Base-by-base conservation (phyloP, 768 basidiomycete genomes). In the Pisolithus sp. region DNA sequence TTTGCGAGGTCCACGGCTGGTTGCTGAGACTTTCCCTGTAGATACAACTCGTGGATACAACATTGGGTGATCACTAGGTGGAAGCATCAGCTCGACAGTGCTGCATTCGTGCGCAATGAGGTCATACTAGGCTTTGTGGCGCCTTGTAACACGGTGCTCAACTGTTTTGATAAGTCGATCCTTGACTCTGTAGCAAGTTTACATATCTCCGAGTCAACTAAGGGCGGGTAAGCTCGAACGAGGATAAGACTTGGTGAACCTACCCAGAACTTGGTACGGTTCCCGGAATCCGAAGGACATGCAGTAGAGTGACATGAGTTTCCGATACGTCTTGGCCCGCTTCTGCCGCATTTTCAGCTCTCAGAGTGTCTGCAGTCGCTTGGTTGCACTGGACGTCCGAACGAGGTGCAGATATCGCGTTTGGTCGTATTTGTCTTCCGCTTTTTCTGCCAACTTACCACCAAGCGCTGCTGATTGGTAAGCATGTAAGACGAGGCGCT, bases 51-150 rank as follows among this genome's bases (percentile, higher is more conserved):
- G 58, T 93, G 85, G 39, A 99, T 93, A 64, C 86, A 95, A 68
- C 96, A 99, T 65, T 98, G 95, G 0, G 96, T 97, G 67, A 99
- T 97, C 95, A 99, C 96, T 97, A 59, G 59, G 64, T 52, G 71
- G 71, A 75, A 73, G 64, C 49, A 42, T 18, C 46, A 46, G 20
- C 28, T n/a, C 18, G 54, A 45, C 13, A 45, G 55, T 47, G 62
- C 55, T 7, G 30, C 5, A 38, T 45, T 26, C 42, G 41, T 50
- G 40, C 24, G 15, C 15, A 39, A 37, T 36, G 49, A 44, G 51
- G 51, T 50, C 93, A 73, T 68, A 98, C 96, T 97, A 30, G 85
- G 89, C 71, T 97, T 98, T 54, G 89, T 79, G 51, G 80, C 79
- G 15, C 93, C 95, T 64, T 95, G 93, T 3, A 95, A 76, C 20